Evolutionary conservation across 768 basidiomycete genomes (phyloP), one percentile per base, ranked within the genome.

Genomic region (Boletellus sp.): DNA sequence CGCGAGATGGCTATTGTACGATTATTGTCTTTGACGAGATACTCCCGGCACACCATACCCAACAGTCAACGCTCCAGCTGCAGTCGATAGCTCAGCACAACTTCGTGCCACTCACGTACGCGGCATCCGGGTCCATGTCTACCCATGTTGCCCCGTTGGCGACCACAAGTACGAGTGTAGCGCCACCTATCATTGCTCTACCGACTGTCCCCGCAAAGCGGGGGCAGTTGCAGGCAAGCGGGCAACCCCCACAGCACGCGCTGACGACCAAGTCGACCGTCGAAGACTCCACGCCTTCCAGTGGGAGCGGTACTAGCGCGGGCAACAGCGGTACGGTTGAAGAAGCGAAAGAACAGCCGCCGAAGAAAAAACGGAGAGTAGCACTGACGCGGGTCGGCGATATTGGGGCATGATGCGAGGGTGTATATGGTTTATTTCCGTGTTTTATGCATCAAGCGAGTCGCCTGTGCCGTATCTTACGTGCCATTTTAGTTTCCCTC

Each of bases 1-100:
- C 93, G 1, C 83, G 93, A 23, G 96, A 99, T 64, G 96, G 96
- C 0, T 99, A 98, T 69, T 98, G 96, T 73, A 96, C 95, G 1
- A 79, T 97, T 50, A 78, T 96, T 58, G 79, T 90, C 19, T 97
- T 99, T 65, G 94, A 97, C 70, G 95, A 98, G 69, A 87, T 95
- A 49, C 78, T 97, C 2, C 81, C 91, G 0, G 78, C 86, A 4
- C 82, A 95, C 65, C 86, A 90, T 55, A 94, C 85, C 1, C 94
- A 97, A 62, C 94, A 94, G 64, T 88, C 90, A 51, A 82, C 88
- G 5, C 79, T 95, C 17, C 94, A 95, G 67, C 74, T 96, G 26
- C 89, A 93, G 61, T 87, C 88, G 32, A 93, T 96, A 50, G 94
- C 94, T 2, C 87, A 90, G 59, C 82, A 87, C 52, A 84, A 92